Evolutionary conservation across 306 rosid species (phyloP).

Genomic region (Prunus kanzakura): DNA sequence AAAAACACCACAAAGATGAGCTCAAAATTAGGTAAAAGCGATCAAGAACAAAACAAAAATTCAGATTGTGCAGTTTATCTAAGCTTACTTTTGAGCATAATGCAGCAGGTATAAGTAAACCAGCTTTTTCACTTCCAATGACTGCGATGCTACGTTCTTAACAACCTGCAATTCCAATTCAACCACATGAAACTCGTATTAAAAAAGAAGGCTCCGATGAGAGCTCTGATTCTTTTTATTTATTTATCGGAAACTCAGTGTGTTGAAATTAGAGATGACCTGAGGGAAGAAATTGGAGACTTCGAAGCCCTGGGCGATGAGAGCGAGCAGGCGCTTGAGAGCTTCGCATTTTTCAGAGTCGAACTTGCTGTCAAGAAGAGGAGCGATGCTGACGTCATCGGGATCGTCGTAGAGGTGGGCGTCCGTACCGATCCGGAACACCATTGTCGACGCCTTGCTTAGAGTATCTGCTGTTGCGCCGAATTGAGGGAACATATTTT

Average conservation of each 20-base stretch:
- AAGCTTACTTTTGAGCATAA: constrained; percentile 90
- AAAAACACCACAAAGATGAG: not conserved
- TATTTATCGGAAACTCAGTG: not conserved
- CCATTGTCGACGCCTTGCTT: constrained; percentile 90
- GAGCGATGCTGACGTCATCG: constrained; percentile 77
- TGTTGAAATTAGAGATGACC: constrained; percentile 30
- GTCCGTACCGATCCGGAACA: constrained; percentile 97
- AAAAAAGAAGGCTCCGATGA: not conserved
- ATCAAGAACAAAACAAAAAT: not conserved
- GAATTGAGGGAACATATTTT: constrained; percentile 72
- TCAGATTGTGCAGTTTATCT: not conserved
- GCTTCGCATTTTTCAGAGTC: constrained; percentile 96
- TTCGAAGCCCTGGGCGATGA: constrained; percentile 94
- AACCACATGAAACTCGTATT: not conserved
- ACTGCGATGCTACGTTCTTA: constrained; percentile 87
- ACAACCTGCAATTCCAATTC: constrained; percentile 67
- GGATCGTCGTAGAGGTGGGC: constrained; percentile 99
- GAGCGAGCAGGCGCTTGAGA: constrained; percentile 92
- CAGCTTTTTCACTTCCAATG: constrained; percentile 93
- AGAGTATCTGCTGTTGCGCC: constrained; percentile 91
- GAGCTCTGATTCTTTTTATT: not conserved
- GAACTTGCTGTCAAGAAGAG: constrained; percentile 87
- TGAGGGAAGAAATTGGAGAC: constrained; percentile 95
- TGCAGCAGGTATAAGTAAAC: constrained; percentile 91
- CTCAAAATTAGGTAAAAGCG: not conserved